Evolutionary conservation across 192 early-diverging fungal species (phyloP).

Genomic region (Oehlia diaphana): DNA sequence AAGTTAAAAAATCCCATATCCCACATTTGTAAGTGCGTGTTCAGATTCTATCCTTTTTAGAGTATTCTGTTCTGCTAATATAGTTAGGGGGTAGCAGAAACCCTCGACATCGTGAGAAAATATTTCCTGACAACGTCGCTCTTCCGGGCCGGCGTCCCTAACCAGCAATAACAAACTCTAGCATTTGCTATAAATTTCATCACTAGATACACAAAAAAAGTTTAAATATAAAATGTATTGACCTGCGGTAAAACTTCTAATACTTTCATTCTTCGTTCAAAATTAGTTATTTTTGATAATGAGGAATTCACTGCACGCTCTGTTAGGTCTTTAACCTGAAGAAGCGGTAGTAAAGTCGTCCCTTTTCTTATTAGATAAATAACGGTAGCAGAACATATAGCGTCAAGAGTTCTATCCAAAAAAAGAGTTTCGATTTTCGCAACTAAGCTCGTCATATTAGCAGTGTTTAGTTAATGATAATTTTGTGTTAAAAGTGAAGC

Average conservation of each 20-base stretch:
- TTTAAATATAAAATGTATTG: background rate
- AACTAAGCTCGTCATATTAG: no score
- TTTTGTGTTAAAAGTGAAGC: no score
- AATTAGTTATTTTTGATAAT: constrained; percentile 24
- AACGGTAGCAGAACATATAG: constrained; percentile 14
- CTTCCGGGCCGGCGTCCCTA: background rate
- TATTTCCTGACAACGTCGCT: constrained; percentile 21
- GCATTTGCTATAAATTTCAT: constrained; percentile 23
- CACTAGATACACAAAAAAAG: background rate
- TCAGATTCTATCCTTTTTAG: constrained; percentile 18
- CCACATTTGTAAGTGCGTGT: background rate
- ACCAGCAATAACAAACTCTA: background rate
- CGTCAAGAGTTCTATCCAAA: constrained; percentile 12
- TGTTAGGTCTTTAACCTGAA: constrained; percentile 14
- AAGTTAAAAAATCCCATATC: constrained; percentile 1
- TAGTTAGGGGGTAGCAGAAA: constrained; percentile 25
- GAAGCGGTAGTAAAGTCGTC: background rate
- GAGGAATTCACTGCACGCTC: constrained; percentile 6
- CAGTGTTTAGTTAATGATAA: no score
- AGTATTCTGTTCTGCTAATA: background rate
- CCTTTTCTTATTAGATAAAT: constrained; percentile 18
- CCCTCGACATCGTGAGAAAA: constrained; percentile 27
- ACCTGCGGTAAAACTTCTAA: constrained; percentile 22
- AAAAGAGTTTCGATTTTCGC: constrained; percentile 15
- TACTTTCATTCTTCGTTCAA: constrained; percentile 15